Evolutionary conservation across 1,284 basidiomycete genomes (phyloP), one percentile per base, ranked within the genome.

Genomic region (Abortiporus biennis): DNA sequence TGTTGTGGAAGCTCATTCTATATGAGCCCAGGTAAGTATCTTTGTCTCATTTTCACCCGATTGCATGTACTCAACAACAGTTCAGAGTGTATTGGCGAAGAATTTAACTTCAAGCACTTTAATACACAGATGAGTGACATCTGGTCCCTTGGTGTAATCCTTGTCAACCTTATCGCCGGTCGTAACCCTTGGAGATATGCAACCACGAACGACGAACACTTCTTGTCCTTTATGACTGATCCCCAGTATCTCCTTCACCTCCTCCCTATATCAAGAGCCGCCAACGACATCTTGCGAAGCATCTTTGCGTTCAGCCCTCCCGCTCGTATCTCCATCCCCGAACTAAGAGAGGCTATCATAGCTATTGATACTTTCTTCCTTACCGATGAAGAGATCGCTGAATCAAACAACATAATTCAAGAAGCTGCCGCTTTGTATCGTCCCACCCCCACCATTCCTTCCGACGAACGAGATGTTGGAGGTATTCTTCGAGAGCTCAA

Each of bases 131-230:
- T 43, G n/a, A 47, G 38, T 47, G 59, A 61, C 42, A 44, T 61
- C 23, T 61, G 59, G 59, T 50, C 59, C 4, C 48, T 61, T 9
- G 59, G 59, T 16, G 50, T 59, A 36, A 55, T 61, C 45, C 47
- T 61, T 34, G 52, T 54, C 37, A 94, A 93, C 64, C 78, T 98
- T 65, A 84, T 91, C 27, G 86, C 87, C 45, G 87, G 88, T n/a
- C 79, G 85, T 33, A 92, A 90, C 58, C 93, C 92, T 2, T 98
- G 95, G 95, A 78, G 78, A 47, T 71, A 76, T 52, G 92, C 94
- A 2, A 77, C 70, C 37, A 62, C 71, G 2, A 65, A 72, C 27
- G 92, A 97, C 64, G 74, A 78, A 25, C 86, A 83, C 33, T 96
- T 89, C 68, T 61, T 43, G 25, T 51, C 54, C 22, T 60, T 52